Conservation (phyloP, 495 filamentous ascomycete species). For the Tuber brumale region DNA sequence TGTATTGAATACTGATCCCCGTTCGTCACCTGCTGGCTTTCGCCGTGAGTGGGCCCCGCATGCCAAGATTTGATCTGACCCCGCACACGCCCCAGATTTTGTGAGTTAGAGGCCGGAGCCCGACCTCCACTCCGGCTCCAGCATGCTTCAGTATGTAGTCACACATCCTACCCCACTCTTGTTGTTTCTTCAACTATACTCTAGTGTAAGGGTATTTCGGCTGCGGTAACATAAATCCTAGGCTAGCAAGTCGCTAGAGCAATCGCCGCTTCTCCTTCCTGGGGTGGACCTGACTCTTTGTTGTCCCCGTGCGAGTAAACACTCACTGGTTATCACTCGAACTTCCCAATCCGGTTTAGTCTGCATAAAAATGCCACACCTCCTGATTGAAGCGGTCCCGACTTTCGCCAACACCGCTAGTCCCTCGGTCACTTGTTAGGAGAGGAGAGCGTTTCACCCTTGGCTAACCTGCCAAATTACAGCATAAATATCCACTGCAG, state of each 20-base stretch:
- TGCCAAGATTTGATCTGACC: not conserved
- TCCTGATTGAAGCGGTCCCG: too few species aligned
- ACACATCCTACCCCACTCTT: not conserved
- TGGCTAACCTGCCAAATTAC: not conserved
- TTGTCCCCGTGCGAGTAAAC: too few species aligned
- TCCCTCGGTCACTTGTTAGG: not conserved
- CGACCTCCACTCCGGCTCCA: not conserved
- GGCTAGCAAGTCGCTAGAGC: too few species aligned
- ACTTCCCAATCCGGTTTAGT: too few species aligned
- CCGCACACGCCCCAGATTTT: not conserved
- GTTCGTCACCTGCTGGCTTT: not conserved
- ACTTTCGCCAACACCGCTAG: too few species aligned
- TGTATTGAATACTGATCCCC: too few species aligned
- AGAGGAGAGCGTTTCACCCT: not conserved
- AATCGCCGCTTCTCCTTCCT: too few species aligned
- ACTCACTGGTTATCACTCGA: too few species aligned
- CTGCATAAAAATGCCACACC: too few species aligned
- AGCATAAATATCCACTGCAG: not conserved
- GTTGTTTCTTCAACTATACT: not conserved
- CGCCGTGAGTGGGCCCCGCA: not conserved
- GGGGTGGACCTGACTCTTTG: too few species aligned
- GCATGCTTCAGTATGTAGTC: not conserved
- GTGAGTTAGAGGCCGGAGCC: not conserved
- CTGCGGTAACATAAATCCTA: too few species aligned
- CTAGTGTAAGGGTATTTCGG: not conserved